Base-by-base conservation (phyloP, 805 yeast genomes). In the Gaillardinia entomophila region DNA sequence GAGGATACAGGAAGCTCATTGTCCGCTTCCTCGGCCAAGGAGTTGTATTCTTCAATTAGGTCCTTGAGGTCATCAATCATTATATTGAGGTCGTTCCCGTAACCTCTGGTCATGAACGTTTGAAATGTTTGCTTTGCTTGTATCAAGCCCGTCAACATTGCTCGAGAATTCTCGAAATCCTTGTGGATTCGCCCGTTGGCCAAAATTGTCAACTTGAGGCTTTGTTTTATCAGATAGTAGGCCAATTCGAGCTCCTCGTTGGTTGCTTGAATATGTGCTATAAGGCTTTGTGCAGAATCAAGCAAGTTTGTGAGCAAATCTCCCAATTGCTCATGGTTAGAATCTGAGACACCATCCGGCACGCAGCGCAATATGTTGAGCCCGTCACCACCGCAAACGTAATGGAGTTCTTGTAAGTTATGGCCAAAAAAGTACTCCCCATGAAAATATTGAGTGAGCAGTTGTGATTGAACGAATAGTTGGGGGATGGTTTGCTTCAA, bases 131-230 rank as follows among this genome's bases (percentile, higher is more conserved):
- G 13, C 19, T 42, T 44, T 12, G 39, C 20, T 22, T 31, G 26
- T 13, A 32, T 11, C n/a, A 44, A 31, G n/a, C 45, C 33, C 15
- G 31, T 40, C n/a, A 37, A 29, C 48, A 44, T 44, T 4, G 30
- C 30, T 16, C 46, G 26, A 5, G 45, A 38, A 20, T 44, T 44
- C 20, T 44, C 46, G 30, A 35, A 36, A 13, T 34, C 34, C 12
- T 35, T 37, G 17, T 17, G 23, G 16, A 33, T 17, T 12, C 32
- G 25, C 12, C 31, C 33, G 27, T 42, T 40, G 17, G 32, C n/a
- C 22, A 44, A 34, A 7, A 44, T 37, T 19, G 32, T 32, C 27
- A 39, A 32, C 18, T 36, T 33, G 17, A 40, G 24, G 17, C 19
- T 25, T 12, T 25, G 23, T 18, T 20, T 35, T 2, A 34, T 40